Evolutionary conservation across 306 rosid genomes (phyloP), one percentile per base, ranked within the genome.

Genomic region (Geum urbanum): DNA sequence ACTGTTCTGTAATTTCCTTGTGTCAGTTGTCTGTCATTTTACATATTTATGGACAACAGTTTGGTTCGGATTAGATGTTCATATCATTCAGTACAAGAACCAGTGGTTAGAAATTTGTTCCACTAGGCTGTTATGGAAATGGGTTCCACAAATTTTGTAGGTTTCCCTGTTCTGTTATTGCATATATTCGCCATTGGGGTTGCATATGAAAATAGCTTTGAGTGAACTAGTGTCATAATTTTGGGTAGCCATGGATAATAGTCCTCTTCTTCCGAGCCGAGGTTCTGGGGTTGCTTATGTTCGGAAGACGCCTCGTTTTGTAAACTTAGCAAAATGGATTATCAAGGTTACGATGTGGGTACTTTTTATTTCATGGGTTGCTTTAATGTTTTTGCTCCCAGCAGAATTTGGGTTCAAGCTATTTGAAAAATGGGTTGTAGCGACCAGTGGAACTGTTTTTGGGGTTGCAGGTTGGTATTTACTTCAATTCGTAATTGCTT

Each of bases 381-480:
- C 80, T 46, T 63, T 86, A 9, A 77, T 81, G 15, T 90, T 88
- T 78, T 53, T 88, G 50, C 14, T 63, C 20, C 98, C 98, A 4
- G 43, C 87, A 7, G 66, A 80, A 5, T 77, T 77, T 58, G 77
- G 74, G 20, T 51, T 10, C 15, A 40, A 64, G 1, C 39, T 84
- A 54, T 66, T 78, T 19, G 0, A 43, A 8, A 75, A 70, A 63
- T 83, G 76, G 84, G 20, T 72, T 20, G 41, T 5, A 4, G 63
- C 79, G 48, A 82, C 82, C 63, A 4, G 15, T 4, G 81, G 69
- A 43, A 69, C 79, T 74, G 61, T 77, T 63, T 84, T 86, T 41
- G 98, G 91, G 71, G 24, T 72, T 53, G 80, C 95, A 77, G 97
- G 97, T 89, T 54, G 15, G 71, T 41, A 27, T 60, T 52, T 20